Base-by-base conservation (phyloP, 2,329 filamentous ascomycete species). In the Colletotrichum sp. region DNA sequence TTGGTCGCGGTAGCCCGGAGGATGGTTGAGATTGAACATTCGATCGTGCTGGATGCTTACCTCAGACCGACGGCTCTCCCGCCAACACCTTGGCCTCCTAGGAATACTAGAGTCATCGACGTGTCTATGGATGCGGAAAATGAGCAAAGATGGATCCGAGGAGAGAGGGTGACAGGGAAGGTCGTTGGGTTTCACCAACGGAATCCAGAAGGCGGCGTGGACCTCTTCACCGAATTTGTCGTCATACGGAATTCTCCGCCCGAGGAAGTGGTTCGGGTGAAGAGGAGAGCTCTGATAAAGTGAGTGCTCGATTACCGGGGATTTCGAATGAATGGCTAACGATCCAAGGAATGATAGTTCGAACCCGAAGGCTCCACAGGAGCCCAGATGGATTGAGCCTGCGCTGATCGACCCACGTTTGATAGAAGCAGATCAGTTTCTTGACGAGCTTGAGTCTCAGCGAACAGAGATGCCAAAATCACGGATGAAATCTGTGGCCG, bases 21-120 rank as follows among this genome's bases (percentile, higher is more conserved):
- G 30, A 49, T 69, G 36, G 64, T 77, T 4, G 77, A 78, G 34
- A 44, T 69, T 4, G 77, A 78, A 13, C 77, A 78, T 26, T 16
- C 34, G 13, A 76, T 78, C 13, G 44, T 66, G 4, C 16, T 78
- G 10, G 60, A 78, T 5, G 36, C 55, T 8, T 65, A 30, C 28
- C 64, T 64, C 1, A 24, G 55, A 5, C 60, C 71, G 24, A 24
- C 44, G n/a, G 2, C 26, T 15, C 18, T 24, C 5, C 68, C 68
- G 13, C 0, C 57, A 13, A 21, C 36, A 10, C 16, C 57, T 9
- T 70, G 68, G 68, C 57, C 68, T 6, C 26, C 57, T 1, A 63
- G 62, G 5, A n/a, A n/a, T 9, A 36, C 8, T 1, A 62, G 57
- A 21, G 57, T 70, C 7, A 13, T 70, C 1, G 68, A 70, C 36